phyloP scores from a whole-genome alignment of 345 rosid genomes.

The Moricandia arvensis region DNA sequence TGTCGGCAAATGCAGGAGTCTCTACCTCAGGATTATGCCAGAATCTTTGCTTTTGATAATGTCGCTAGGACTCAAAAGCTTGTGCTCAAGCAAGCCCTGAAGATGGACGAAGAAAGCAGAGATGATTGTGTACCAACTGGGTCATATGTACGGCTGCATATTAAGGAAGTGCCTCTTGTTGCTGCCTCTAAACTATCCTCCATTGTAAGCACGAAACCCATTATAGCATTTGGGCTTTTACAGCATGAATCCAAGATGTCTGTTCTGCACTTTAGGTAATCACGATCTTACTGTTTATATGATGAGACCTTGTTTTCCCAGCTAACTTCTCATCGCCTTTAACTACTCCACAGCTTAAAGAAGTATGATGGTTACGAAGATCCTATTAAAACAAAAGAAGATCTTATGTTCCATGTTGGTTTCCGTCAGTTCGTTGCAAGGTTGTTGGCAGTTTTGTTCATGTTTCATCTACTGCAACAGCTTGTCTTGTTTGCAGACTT shows the following conservation, averaged over 20 bases:
- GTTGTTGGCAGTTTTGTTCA: conserved; percentile 34
- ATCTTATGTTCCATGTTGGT: conserved; percentile 86
- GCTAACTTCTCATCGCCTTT: conserved; percentile 15
- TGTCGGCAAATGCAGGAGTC: conserved; percentile 67
- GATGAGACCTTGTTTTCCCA: conserved; percentile 2
- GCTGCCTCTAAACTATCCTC: conserved; percentile 60
- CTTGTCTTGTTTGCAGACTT: conserved; percentile 11
- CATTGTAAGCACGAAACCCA: conserved; percentile 46
- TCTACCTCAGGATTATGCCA: conserved; percentile 84
- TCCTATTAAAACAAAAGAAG: conserved; percentile 91
- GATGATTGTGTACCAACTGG: conserved; percentile 63
- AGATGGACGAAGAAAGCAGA: conserved; percentile 52
- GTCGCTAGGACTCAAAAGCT: conserved; percentile 50
- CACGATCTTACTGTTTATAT: background rate
- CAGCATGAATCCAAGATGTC: conserved; percentile 98
- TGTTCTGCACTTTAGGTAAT: conserved; percentile 92
- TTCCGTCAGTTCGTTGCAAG: conserved; percentile 91
- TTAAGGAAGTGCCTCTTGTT: conserved; percentile 62
- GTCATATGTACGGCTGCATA: conserved; percentile 65
- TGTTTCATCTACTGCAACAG: conserved; percentile 2
- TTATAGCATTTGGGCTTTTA: conserved; percentile 77
- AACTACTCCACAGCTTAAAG: conserved; percentile 55
- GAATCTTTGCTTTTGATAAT: conserved; percentile 90
- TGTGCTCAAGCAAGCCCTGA: conserved; percentile 43
- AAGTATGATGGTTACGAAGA: conserved; percentile 70